phyloP scores from a whole-genome alignment of 495 filamentous ascomycete species.

The Massariosphaeria phaeospora region DNA sequence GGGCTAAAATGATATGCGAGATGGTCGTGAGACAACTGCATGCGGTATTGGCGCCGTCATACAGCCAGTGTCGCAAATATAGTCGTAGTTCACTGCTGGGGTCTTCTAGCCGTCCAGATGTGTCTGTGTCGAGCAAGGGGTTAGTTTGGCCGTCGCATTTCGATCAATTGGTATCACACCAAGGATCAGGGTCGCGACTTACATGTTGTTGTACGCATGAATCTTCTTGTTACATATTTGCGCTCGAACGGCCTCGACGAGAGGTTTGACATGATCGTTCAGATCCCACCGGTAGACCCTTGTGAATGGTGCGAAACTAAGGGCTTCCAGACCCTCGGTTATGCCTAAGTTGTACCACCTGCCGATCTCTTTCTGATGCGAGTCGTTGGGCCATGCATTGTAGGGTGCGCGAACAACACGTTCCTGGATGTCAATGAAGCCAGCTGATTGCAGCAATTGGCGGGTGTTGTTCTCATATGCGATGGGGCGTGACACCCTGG shows the following conservation, averaged over 20 bases:
- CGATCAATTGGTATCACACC: conserved; percentile 32
- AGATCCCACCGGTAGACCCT: conserved; percentile 58
- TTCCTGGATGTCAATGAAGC: conserved; percentile 81
- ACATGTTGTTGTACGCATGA: conserved; percentile 72
- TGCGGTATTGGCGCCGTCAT: not conserved
- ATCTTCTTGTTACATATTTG: conserved; percentile 67
- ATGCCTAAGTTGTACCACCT: conserved; percentile 82
- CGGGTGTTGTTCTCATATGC: conserved; percentile 61
- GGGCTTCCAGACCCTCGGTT: conserved; percentile 61
- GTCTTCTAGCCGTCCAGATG: conserved; percentile 47
- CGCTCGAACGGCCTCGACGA: conserved; percentile 58
- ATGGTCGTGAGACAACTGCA: too few species aligned
- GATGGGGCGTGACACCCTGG: conserved; percentile 58
- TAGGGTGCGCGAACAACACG: conserved; percentile 66
- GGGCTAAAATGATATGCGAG: too few species aligned
- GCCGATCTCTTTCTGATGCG: conserved; percentile 64
- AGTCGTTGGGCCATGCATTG: conserved; percentile 72
- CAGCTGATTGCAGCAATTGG: conserved; percentile 58
- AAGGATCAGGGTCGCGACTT: conserved; percentile 41
- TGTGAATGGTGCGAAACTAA: conserved; percentile 70
- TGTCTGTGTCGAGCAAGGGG: conserved; percentile 43
- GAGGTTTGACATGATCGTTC: conserved; percentile 56
- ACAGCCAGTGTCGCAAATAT: not conserved
- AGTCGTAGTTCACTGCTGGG: conserved; percentile 28
- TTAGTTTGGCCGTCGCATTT: conserved; percentile 22